phyloP scores from a whole-genome alignment of 2,329 filamentous ascomycete species.

The Colletotrichum cuscutae region DNA sequence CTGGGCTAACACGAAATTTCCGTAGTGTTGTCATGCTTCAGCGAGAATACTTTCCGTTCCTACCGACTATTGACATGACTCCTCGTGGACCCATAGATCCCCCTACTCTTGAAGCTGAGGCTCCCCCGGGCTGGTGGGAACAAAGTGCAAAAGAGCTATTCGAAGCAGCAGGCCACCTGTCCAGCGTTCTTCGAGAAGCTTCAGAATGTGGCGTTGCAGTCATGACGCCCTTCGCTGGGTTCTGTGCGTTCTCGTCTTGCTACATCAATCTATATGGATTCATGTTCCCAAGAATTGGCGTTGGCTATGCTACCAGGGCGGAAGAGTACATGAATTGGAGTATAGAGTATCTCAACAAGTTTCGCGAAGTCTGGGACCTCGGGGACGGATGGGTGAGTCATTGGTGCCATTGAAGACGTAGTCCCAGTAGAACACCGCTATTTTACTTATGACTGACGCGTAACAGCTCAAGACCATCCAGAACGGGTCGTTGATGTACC shows the following conservation, averaged over 20 bases:
- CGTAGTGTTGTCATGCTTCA: slow-evolving; percentile 52
- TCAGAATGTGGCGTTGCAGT: slow-evolving; percentile 48
- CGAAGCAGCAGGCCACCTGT: slow-evolving; percentile 47
- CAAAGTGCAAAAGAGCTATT: slow-evolving; percentile 50
- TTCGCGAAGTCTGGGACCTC: slow-evolving; percentile 42
- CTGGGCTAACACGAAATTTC: background rate
- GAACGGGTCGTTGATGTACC: slow-evolving; percentile 41
- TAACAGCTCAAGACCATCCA: slow-evolving; percentile 28
- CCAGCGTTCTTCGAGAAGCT: slow-evolving; percentile 48
- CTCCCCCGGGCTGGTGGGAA: slow-evolving; percentile 52
- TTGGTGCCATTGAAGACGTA: background rate
- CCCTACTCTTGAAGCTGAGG: slow-evolving; percentile 49
- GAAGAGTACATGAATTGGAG: slow-evolving; percentile 39
- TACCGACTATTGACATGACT: slow-evolving; percentile 47
- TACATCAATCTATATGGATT: slow-evolving; percentile 53
- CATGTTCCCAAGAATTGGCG: slow-evolving; percentile 53
- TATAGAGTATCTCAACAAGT: slow-evolving; percentile 41
- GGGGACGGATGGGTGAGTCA: slow-evolving; percentile 43
- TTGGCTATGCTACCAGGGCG: slow-evolving; percentile 42
- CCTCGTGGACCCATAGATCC: slow-evolving; percentile 53
- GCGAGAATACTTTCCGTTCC: slow-evolving; percentile 56
- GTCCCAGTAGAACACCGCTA: background rate
- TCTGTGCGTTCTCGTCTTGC: slow-evolving; percentile 57
- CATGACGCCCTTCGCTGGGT: slow-evolving; percentile 54
- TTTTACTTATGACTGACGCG: background rate